These are phyloP conservation scores for Penicillium sp. DNA, from an alignment of 2,329 filamentous ascomycete genomes.

Conservation along the genomic window DNA sequence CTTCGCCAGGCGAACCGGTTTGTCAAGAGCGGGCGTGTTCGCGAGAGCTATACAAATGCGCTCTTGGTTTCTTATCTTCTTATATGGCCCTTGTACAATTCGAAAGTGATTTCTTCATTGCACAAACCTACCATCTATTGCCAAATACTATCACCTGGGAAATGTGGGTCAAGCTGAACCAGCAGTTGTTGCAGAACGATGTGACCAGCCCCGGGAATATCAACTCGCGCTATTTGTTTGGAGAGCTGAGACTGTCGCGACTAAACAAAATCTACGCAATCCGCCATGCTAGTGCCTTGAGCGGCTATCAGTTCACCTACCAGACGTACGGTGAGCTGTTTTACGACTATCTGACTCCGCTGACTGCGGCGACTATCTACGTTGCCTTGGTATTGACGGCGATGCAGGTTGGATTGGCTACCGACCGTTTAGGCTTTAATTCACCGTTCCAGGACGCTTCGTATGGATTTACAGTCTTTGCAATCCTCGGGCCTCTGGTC, in stretches of 20 bases:
- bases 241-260: conserved; percentile 40
- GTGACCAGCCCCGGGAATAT: conserved; percentile 19
- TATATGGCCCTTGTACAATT: conserved; percentile 34
- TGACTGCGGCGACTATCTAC: conserved; percentile 25
- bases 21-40: not conserved
- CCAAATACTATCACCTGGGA: conserved; percentile 24
- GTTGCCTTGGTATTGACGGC: conserved; percentile 30
- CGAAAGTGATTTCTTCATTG: conserved; percentile 38
- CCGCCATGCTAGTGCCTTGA: not conserved
- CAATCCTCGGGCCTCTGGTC: conserved; percentile 43
- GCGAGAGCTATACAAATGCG: conserved; percentile 14
- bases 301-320: conserved; percentile 8
- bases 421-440: conserved; percentile 24
- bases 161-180: conserved; percentile 23
- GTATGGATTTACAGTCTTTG: conserved; percentile 51
- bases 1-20: not conserved
- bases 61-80: conserved; percentile 36
- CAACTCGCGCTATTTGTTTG: conserved; percentile 41
- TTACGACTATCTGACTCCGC: conserved; percentile 18
- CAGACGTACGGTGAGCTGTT: conserved; percentile 23
- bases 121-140: conserved; percentile 34
- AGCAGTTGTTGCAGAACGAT: conserved; percentile 1
- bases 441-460: conserved; percentile 43
- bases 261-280: conserved; percentile 31
- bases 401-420: conserved; percentile 36